Conservation (phyloP, 345 rosid species). For the Gossypium bickii region DNA sequence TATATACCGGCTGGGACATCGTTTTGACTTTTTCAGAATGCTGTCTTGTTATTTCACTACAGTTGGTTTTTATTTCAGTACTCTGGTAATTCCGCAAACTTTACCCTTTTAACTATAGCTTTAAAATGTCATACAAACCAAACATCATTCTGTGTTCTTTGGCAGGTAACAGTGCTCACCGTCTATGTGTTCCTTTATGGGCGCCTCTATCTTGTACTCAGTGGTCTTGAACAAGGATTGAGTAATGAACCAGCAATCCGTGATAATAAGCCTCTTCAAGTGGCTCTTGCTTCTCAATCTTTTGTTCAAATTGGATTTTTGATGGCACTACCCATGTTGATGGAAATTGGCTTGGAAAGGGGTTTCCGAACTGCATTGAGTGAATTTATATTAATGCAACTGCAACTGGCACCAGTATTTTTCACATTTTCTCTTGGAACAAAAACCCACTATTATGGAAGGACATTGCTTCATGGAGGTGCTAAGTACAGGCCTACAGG, state of each 20-base stretch:
- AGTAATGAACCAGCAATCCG: conserved; percentile 66
- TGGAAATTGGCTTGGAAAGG: conserved; percentile 97
- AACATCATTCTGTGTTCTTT: conserved; percentile 19
- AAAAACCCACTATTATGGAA: conserved; percentile 94
- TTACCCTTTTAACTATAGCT: conserved; percentile 12
- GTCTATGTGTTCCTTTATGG: conserved; percentile 98
- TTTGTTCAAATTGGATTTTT: conserved; percentile 95
- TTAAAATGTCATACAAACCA: neutral
- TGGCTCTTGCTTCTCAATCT: conserved; percentile 98
- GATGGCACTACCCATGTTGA: conserved; percentile 98
- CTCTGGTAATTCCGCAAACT: conserved; percentile 47
- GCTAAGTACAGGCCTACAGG: conserved; percentile 96
- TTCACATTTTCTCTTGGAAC: conserved; percentile 99
- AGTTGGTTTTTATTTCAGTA: conserved; percentile 95
- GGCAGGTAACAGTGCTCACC: conserved; percentile 90
- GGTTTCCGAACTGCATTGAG: conserved; percentile 95
- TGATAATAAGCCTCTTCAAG: conserved; percentile 91
- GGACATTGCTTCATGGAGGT: conserved; percentile 97
- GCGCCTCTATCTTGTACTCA: conserved; percentile 92
- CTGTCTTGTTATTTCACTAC: conserved; percentile 97
- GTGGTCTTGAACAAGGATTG: conserved; percentile 91
- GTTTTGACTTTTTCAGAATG: conserved; percentile 98
- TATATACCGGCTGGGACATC: conserved; percentile 95
- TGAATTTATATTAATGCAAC: conserved; percentile 92
- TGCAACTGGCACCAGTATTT: conserved; percentile 94